phyloP scores from a whole-genome alignment of 371 early-diverging fungal species.

The Globomyces sp. region DNA sequence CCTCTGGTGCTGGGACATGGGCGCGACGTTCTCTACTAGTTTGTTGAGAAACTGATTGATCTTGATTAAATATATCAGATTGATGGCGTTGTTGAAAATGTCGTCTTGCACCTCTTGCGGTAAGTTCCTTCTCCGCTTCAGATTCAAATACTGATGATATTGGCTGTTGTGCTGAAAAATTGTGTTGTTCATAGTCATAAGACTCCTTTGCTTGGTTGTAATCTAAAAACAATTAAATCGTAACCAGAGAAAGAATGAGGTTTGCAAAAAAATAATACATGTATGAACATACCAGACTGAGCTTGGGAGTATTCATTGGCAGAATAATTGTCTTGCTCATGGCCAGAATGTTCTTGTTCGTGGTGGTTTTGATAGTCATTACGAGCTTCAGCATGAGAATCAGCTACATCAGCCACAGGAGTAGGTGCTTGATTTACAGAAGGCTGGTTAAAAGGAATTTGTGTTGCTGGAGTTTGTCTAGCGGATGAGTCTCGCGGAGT shows the following conservation, averaged over 20 bases:
- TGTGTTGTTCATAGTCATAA: not conserved
- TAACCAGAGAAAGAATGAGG: not conserved
- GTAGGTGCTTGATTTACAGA: too few relatives aligned
- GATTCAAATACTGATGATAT: constrained; percentile 6
- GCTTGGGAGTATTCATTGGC: not conserved
- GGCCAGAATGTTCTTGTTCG: not conserved
- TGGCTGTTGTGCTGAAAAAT: not conserved
- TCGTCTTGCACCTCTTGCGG: not conserved
- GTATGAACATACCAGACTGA: not conserved
- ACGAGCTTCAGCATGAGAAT: too few relatives aligned
- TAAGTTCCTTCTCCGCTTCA: not conserved
- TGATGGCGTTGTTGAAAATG: constrained; percentile 8
- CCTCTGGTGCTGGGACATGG: not conserved
- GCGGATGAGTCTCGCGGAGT: not conserved
- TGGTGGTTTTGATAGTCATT: not conserved
- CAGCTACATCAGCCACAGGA: too few relatives aligned
- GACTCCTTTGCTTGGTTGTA: not conserved
- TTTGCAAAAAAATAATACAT: not conserved
- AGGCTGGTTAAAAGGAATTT: too few relatives aligned
- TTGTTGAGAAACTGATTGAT: not conserved
- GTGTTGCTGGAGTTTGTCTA: not conserved
- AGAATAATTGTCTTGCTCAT: not conserved
- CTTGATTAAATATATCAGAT: constrained; percentile 15
- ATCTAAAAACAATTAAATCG: too few relatives aligned
- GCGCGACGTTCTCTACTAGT: not conserved